Percentiles rank a stretch among this genome's conserved stretches.
These are phyloP conservation scores for Penicillium nordicum DNA, from an alignment of 2,329 filamentous ascomycete genomes.

Conservation along the genomic window DNA sequence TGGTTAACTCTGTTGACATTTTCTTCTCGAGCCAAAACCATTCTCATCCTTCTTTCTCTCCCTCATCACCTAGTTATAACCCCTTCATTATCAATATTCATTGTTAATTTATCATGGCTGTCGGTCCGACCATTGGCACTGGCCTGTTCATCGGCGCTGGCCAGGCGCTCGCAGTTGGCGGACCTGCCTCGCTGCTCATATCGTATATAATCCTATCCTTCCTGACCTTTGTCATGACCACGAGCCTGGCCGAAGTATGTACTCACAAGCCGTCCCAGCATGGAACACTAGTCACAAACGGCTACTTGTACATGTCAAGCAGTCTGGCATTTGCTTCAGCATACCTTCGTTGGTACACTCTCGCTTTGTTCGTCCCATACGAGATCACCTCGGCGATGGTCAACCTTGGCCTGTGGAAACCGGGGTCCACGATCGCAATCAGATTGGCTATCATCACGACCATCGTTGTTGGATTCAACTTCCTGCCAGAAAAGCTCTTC, in stretches of 20 bases:
- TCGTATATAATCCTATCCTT: constrained; percentile 50
- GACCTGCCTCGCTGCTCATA: constrained; percentile 51
- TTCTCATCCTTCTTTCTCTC: neutral
- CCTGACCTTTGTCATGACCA: constrained; percentile 49
- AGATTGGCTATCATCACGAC: constrained; percentile 54
- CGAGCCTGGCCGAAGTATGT: constrained; percentile 39
- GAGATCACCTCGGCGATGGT: constrained; percentile 66
- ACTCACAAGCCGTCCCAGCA: constrained; percentile 37
- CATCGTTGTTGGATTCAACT: constrained; percentile 53
- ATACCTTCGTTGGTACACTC: constrained; percentile 47
- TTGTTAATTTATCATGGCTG: constrained; percentile 44
- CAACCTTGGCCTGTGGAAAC: constrained; percentile 59
- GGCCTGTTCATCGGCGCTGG: constrained; percentile 56
- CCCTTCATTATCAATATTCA: constrained; percentile 18
- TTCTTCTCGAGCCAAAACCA: neutral
- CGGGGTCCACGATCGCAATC: constrained; percentile 36
- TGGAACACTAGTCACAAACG: constrained; percentile 41
- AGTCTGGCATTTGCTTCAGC: constrained; percentile 40
- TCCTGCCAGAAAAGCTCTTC: constrained; percentile 48
- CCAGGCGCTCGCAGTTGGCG: constrained; percentile 51
- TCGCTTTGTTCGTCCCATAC: constrained; percentile 48
- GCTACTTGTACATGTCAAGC: constrained; percentile 39
- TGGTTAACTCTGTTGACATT: neutral
- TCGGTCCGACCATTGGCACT: constrained; percentile 56
- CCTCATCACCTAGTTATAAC: neutral